phyloP scores from a whole-genome alignment of 768 basidiomycete species.

The Podaxis rugospora region DNA sequence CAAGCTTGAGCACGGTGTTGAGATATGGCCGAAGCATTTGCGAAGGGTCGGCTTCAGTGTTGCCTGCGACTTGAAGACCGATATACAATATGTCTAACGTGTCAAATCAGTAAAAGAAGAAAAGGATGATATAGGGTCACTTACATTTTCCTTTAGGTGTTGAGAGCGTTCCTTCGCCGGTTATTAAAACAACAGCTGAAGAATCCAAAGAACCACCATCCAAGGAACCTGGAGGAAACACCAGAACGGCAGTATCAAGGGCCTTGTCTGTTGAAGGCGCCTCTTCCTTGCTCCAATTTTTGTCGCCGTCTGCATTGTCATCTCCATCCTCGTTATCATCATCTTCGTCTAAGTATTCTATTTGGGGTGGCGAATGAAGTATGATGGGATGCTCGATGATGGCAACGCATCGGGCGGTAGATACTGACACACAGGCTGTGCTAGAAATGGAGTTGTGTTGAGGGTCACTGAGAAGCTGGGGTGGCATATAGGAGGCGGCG shows the following conservation, averaged over 20 bases:
- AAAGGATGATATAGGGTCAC: slow-evolving; percentile 18
- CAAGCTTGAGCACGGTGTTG: slow-evolving; percentile 35
- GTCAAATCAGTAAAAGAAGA: slow-evolving; percentile 9
- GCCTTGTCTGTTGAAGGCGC: slow-evolving; percentile 19
- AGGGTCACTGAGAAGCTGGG: slow-evolving; percentile 18
- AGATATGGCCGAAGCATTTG: slow-evolving; percentile 56
- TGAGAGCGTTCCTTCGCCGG: slow-evolving; percentile 71
- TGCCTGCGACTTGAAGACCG: slow-evolving; percentile 39
- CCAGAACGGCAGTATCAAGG: slow-evolving; percentile 62
- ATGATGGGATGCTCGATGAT: slow-evolving; percentile 33
- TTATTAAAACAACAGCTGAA: slow-evolving; percentile 59
- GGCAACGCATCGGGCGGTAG: slow-evolving; percentile 30
- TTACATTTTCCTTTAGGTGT: slow-evolving; percentile 71
- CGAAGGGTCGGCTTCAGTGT: slow-evolving; percentile 21
- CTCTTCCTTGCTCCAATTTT: slow-evolving; percentile 17
- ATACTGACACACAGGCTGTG: slow-evolving; percentile 5
- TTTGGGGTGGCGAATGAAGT: slow-evolving; percentile 17
- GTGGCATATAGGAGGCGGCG: slow-evolving; percentile 32
- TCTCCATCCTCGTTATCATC: neutral
- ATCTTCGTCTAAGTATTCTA: neutral
- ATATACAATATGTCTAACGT: slow-evolving; percentile 57
- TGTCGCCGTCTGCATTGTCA: neutral
- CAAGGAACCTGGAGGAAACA: slow-evolving; percentile 71
- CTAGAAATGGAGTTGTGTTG: slow-evolving; percentile 9
- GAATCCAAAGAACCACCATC: slow-evolving; percentile 41